Conservation (phyloP, 768 basidiomycete genomes). For the Lanmaoa rubissima region DNA sequence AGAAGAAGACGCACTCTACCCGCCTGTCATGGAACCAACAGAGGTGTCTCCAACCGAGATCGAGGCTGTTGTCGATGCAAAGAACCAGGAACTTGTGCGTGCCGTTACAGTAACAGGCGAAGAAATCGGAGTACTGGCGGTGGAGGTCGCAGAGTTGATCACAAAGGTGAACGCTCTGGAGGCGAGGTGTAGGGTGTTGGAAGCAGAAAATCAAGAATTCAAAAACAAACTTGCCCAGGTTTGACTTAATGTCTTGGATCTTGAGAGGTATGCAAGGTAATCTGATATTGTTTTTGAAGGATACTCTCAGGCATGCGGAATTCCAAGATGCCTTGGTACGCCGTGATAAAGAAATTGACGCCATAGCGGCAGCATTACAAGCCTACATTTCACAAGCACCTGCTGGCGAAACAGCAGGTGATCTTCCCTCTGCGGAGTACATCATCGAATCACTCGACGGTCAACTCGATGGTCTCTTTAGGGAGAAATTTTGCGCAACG, state of each 20-base stretch:
- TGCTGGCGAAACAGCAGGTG: slow-evolving; percentile 1
- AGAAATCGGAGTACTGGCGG: slow-evolving; percentile 33
- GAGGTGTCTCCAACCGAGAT: slow-evolving; percentile 22
- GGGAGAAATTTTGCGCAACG: slow-evolving; percentile 21
- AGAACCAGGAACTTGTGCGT: slow-evolving; percentile 16
- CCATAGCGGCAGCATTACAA: slow-evolving; percentile 29
- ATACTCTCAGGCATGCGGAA: slow-evolving; percentile 7
- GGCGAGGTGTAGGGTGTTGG: slow-evolving; percentile 17
- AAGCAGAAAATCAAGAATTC: slow-evolving; percentile 29
- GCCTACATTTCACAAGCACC: slow-evolving; percentile 33
- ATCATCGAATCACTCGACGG: slow-evolving; percentile 27
- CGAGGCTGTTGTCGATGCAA: slow-evolving; percentile 27
- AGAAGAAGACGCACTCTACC: slow-evolving; percentile 25
- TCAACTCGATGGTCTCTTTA: slow-evolving; percentile 25
- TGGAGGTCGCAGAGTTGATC: slow-evolving; percentile 34
- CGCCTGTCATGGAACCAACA: slow-evolving; percentile 13
- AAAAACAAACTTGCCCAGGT: slow-evolving; percentile 28
- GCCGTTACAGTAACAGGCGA: slow-evolving; percentile 18
- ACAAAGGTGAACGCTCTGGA: slow-evolving; percentile 28
- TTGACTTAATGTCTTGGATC: slow-evolving; percentile 5
- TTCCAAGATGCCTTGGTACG: slow-evolving; percentile 15
- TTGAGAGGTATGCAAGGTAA: neutral
- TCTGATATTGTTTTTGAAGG: slow-evolving; percentile 12
- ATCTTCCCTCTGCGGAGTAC: slow-evolving; percentile 31
- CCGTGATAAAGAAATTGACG: slow-evolving; percentile 29